Conservation (phyloP, 1,284 basidiomycete species). For the Chalciporus sp. region DNA sequence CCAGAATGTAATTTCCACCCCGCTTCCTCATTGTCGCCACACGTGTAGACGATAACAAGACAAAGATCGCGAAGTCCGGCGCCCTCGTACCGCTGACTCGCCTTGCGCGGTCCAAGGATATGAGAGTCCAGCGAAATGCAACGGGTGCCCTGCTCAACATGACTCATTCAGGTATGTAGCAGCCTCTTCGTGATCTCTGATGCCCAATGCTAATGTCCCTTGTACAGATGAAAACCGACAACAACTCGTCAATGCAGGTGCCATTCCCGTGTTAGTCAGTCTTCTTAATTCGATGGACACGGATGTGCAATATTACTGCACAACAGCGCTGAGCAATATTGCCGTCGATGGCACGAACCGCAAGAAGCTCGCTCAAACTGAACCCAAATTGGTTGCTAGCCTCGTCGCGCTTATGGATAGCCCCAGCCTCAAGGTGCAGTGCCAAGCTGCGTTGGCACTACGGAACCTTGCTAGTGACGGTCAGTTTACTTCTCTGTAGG, state of each 20-base stretch:
- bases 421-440: constrained; percentile 97
- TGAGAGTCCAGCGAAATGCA: constrained; percentile 98
- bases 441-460: constrained; percentile 95
- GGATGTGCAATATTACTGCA: constrained; percentile 99
- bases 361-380: constrained; percentile 93
- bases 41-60: constrained; percentile 94
- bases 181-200: background rate
- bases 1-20: constrained; percentile 4
- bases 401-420: constrained; percentile 98
- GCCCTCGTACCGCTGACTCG: constrained; percentile 96
- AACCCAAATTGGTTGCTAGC: constrained; percentile 94
- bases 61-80: constrained; percentile 99
- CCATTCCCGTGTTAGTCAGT: constrained; percentile 96
- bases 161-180: constrained; percentile 89
- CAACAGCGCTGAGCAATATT: constrained; percentile 97
- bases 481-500: constrained; percentile 32
- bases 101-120: constrained; percentile 96
- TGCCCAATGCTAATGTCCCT: constrained; percentile 10
- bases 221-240: constrained; percentile 90
- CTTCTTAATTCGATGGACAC: constrained; percentile 97
- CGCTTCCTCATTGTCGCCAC: background rate
- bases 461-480: constrained; percentile 98
- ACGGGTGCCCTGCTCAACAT: constrained; percentile 98
- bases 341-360: constrained; percentile 94
- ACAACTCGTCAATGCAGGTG: constrained; percentile 97